Conservation (phyloP, 2,329 filamentous ascomycete species). For the Delphinella strobiligena region DNA sequence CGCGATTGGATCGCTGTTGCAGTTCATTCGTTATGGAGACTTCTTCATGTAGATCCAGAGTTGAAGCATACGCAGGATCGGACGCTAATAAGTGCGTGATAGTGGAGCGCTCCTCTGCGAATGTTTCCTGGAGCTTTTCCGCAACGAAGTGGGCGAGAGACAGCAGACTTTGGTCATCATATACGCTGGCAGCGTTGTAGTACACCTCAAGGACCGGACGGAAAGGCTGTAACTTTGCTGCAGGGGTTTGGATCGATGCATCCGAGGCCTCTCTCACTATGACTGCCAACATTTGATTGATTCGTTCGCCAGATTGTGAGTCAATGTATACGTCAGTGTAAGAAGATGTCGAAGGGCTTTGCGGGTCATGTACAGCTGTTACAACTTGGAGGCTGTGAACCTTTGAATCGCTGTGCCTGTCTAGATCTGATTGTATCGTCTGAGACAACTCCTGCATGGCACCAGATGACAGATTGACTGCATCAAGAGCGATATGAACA, state of each 20-base stretch:
- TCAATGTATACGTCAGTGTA: too few relatives aligned
- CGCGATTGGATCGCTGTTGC: slow-evolving; percentile 59
- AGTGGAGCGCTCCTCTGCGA: slow-evolving; percentile 78
- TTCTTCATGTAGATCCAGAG: background rate
- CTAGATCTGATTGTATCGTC: slow-evolving; percentile 73
- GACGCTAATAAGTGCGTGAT: slow-evolving; percentile 34
- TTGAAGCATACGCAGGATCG: background rate
- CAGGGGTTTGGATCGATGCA: slow-evolving; percentile 12
- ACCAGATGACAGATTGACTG: slow-evolving; percentile 49
- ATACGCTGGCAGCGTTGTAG: slow-evolving; percentile 60
- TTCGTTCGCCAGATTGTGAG: slow-evolving; percentile 34
- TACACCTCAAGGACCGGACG: slow-evolving; percentile 62
- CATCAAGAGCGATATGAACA: slow-evolving; percentile 66
- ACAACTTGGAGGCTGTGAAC: slow-evolving; percentile 65
- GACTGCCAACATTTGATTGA: background rate
- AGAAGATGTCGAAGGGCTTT: too few relatives aligned
- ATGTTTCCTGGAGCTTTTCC: slow-evolving; percentile 62
- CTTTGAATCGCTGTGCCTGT: slow-evolving; percentile 76
- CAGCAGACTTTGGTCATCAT: slow-evolving; percentile 55
- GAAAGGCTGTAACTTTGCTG: slow-evolving; percentile 56
- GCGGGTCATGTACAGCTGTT: too few relatives aligned
- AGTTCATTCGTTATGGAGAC: background rate
- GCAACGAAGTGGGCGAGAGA: slow-evolving; percentile 67
- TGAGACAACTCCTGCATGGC: slow-evolving; percentile 65
- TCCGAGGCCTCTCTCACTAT: background rate